These are phyloP conservation scores for Boletus tylopilopsis DNA, from an alignment of 768 basidiomycete species.

Conservation along the genomic window DNA sequence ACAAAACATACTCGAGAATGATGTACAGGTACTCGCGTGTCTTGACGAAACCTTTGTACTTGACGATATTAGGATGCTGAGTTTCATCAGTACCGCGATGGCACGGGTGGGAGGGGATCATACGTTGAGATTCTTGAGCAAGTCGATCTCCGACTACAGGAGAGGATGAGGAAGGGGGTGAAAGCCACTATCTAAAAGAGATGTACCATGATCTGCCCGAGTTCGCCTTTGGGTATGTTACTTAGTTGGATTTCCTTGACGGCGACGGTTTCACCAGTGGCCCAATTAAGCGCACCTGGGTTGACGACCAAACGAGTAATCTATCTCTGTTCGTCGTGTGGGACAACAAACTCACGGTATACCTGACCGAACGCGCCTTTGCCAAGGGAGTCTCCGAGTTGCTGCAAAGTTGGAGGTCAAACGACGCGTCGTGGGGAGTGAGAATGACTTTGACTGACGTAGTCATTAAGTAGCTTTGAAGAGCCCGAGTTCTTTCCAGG, in stretches of 20 bases:
- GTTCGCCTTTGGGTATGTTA: constrained; percentile 89
- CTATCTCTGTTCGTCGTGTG: constrained; percentile 51
- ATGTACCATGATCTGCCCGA: constrained; percentile 93
- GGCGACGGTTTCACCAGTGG: constrained; percentile 96
- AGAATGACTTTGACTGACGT: constrained; percentile 38
- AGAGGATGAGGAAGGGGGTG: constrained; percentile 5
- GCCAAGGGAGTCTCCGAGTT: constrained; percentile 95
- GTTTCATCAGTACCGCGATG: constrained; percentile 12
- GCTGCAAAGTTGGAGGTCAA: constrained; percentile 44
- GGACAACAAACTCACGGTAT: constrained; percentile 63
- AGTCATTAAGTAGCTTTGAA: constrained; percentile 62
- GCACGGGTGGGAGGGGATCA: constrained; percentile 19
- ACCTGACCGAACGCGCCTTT: constrained; percentile 98
- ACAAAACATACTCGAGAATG: constrained; percentile 75
- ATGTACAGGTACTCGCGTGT: constrained; percentile 94
- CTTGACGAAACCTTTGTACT: constrained; percentile 98
- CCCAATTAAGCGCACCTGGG: constrained; percentile 86
- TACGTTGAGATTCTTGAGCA: constrained; percentile 96
- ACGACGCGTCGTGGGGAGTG: neutral
- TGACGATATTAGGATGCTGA: constrained; percentile 96
- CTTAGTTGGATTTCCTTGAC: constrained; percentile 96
- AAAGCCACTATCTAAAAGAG: neutral
- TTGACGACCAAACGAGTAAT: constrained; percentile 62
- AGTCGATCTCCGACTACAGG: constrained; percentile 87
- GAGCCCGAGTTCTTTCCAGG: constrained; percentile 30